Evolutionary conservation across 495 filamentous ascomycete genomes (phyloP).

Genomic region (Neurospora africana): DNA sequence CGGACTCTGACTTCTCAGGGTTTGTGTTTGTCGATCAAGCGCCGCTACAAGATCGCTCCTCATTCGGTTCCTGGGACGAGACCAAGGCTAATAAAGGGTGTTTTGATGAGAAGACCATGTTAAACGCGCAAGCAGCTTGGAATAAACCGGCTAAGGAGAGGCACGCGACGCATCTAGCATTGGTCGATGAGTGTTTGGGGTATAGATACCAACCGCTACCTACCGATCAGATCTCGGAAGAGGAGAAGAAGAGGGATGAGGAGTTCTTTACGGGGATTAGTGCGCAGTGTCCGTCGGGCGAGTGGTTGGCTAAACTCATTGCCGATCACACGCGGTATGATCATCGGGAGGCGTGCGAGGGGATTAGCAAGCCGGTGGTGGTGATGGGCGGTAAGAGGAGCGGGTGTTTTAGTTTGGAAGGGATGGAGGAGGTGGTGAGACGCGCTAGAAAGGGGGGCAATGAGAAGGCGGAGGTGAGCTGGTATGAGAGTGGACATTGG

Average conservation of each 20-base stretch:
- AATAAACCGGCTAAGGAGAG: background rate
- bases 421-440: constrained; percentile 28
- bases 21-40: constrained; percentile 38
- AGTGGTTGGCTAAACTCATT: constrained; percentile 33
- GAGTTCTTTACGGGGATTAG: constrained; percentile 30
- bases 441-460: constrained; percentile 13
- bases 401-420: constrained; percentile 35
- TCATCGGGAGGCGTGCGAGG: constrained; percentile 32
- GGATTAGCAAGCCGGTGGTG: constrained; percentile 19
- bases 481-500: constrained; percentile 37
- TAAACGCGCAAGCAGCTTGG: constrained; percentile 27
- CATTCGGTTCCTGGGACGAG: constrained; percentile 12
- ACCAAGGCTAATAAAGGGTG: constrained; percentile 25
- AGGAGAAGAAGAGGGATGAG: background rate
- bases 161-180: constrained; percentile 14
- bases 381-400: constrained; percentile 32
- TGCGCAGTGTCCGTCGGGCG: constrained; percentile 20
- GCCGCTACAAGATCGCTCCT: constrained; percentile 32
- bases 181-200: constrained; percentile 31
- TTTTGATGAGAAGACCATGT: constrained; percentile 27
- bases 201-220: constrained; percentile 20
- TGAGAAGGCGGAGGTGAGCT: constrained; percentile 14
- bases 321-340: constrained; percentile 38
- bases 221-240: background rate
- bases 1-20: constrained; percentile 18